A percentile compares a stretch with the other conserved stretches of the same genome.
phyloP scores from a whole-genome alignment of 306 rosid genomes.

The Rosa multiflora region DNA sequence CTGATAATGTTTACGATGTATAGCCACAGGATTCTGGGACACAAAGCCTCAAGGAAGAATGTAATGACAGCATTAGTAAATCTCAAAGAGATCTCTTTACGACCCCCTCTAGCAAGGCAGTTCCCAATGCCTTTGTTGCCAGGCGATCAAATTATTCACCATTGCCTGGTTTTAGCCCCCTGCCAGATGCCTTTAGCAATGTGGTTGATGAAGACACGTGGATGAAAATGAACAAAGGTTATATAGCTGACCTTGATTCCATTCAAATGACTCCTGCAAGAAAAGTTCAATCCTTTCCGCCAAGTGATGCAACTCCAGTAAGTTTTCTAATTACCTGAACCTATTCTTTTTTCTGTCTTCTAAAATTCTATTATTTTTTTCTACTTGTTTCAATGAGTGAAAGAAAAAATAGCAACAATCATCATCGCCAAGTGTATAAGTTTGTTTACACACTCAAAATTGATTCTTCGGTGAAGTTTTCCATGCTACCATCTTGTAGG shows the following conservation, averaged over 20 bases:
- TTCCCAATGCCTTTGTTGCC: constrained; percentile 68
- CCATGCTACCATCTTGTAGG: not conserved
- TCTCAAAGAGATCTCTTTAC: constrained; percentile 62
- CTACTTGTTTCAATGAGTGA: not conserved
- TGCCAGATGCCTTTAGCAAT: constrained; percentile 68
- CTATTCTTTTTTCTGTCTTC: not conserved
- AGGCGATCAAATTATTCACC: constrained; percentile 59
- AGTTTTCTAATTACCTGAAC: constrained; percentile 28
- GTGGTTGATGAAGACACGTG: constrained; percentile 91
- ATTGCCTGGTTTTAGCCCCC: constrained; percentile 69
- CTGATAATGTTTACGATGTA: constrained; percentile 15
- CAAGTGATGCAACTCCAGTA: constrained; percentile 57
- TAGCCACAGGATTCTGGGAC: constrained; percentile 52
- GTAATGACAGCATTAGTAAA: constrained; percentile 41
- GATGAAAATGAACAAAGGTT: constrained; percentile 92
- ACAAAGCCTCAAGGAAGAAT: constrained; percentile 44
- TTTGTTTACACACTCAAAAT: not conserved
- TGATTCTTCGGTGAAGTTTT: not conserved
- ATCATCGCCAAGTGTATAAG: not conserved
- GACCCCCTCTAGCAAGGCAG: constrained; percentile 72
- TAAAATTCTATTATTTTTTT: not conserved
- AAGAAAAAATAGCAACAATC: not conserved
- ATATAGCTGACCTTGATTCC: constrained; percentile 74
- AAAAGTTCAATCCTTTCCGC: constrained; percentile 68
- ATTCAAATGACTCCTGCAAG: constrained; percentile 75